Conservation (phyloP, 2,329 filamentous ascomycete species). For the Aspergillus pseudoterreus region DNA sequence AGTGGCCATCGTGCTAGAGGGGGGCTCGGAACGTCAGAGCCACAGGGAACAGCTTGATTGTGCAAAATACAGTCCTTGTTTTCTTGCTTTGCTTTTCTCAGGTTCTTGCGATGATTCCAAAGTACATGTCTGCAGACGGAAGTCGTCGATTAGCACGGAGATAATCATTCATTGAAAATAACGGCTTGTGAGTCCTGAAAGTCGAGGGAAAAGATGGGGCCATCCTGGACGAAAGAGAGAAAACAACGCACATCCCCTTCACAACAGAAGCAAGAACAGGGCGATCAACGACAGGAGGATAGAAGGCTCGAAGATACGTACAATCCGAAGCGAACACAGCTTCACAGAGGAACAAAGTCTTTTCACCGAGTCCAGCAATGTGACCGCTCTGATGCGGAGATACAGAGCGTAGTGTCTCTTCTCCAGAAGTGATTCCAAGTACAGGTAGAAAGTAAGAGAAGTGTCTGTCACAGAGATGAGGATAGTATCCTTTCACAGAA, state of each 20-base stretch:
- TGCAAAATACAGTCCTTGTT: constrained; percentile 38
- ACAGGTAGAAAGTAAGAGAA: constrained; percentile 21
- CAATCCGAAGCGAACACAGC: constrained; percentile 32
- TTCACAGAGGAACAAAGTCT: constrained; percentile 22
- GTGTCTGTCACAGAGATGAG: constrained; percentile 12
- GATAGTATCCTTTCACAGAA: constrained; percentile 19
- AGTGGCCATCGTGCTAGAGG: constrained; percentile 44
- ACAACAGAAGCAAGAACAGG: constrained; percentile 5
- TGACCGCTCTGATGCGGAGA: constrained; percentile 16
- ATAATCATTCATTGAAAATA: constrained; percentile 15
- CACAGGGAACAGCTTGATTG: constrained; percentile 34
- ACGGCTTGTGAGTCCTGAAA: constrained; percentile 4
- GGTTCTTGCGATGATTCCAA: constrained; percentile 28
- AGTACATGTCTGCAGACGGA: constrained; percentile 43
- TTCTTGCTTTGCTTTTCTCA: constrained; percentile 20
- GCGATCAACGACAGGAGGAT: constrained; percentile 14
- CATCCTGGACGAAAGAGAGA: constrained; percentile 6
- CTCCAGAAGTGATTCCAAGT: constrained; percentile 23
- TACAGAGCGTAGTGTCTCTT: constrained; percentile 17
- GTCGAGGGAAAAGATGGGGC: constrained; percentile 8
- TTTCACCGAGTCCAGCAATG: constrained; percentile 14
- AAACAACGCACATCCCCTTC: constrained; percentile 9
- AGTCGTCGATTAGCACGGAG: constrained; percentile 37
- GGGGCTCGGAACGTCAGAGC: constrained; percentile 25
- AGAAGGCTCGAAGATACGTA: constrained; percentile 36